Evolutionary conservation across 768 basidiomycete species (phyloP), one percentile per base, ranked within the genome.

Genomic region (Amanita polypyramis): DNA sequence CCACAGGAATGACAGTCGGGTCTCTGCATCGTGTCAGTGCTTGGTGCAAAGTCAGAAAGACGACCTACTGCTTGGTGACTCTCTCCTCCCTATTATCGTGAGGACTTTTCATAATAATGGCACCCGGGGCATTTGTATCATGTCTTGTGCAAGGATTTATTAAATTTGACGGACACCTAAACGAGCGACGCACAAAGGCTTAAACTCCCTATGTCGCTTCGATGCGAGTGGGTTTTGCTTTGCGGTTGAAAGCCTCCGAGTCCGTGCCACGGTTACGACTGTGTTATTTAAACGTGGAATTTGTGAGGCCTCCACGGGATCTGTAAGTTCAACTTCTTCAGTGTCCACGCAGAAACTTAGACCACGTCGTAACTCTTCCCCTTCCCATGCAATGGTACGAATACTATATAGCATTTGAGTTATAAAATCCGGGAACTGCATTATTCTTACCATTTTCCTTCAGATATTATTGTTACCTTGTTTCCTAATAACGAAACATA

Each of bases 101-200:
- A 0, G 92, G 91, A 4, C 74, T 64, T 55, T 82, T 85, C 90
- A 99, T 88, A 4, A 97, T 83, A 6, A 98, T 65, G 0, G 93
- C 92, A 3, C 77, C 83, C 45, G 80, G 76, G 0, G 74, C 77
- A 4, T 74, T 63, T 2, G 95, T 89, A 59, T 95, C 82, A 61
- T 91, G 82, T 50, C 88, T 91, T 47, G 9, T 10, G 15, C 44
- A 21, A 25, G 10, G 21, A 3, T 17, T 49, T 11, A 43, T 34
- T 11, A 30, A 32, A 15, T 11, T 38, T 14, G 37, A 21, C 17
- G 20, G 30, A 33, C 20, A 19, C 12, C 5, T 21, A 37, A 36
- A 8, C 19, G 44, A 15, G 2, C 14, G 20, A 36, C 46, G 27
- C 39, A 47, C 46, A 47, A 39, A n/a, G 46, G 46, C 25, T 39